Base-by-base conservation (phyloP, 2,329 filamentous ascomycete species). In the Trichoderma brevicompactum region DNA sequence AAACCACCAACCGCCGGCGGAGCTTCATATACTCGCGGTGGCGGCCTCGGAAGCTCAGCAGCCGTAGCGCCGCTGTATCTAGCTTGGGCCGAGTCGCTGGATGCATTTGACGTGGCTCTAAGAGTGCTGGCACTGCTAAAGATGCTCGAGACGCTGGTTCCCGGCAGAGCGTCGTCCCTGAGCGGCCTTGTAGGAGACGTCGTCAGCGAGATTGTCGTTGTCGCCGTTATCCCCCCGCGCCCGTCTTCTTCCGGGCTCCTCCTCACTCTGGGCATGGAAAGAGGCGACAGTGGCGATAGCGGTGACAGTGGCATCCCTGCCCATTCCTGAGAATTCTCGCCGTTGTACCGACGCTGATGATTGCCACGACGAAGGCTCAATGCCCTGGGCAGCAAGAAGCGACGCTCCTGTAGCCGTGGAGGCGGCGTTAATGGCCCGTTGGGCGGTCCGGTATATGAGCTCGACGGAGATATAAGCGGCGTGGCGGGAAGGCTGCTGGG, bases 361-460 rank as follows among this genome's bases (percentile, higher is more conserved):
- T 64, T 36, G 15, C 28, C 48, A 2, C 62, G 62, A 19, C 62
- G 43, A 34, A 64, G 41, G 19, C 63, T 65, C 23, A 65, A 40
- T 1, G 50, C 54, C 12, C 65, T 43, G 2, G 70, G 60, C 1
- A 79, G 74, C 17, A 85, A 76, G 54, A 81, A 76, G 41, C 73
- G 79, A 6, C 82, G 78, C 58, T 84, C 81, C 59, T 79, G 77
- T 2, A 85, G 77, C 17, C 82, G 79, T 2, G 79, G 78, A 0
- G 83, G 83, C 1, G 83, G 82, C 0, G 79, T 82, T 28, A 81
- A 69, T 0, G 76, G 75, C 2, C 67, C 61, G 2, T 66, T 61
- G 2, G 72, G 70, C 7, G 65, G 43, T 12, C 68, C 70, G 2
- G 67, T 41, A 23, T 70, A 69, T 0, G 77, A 77, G 7, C 71